Percentiles rank a stretch among this genome's conserved stretches.
Evolutionary conservation across 2,329 filamentous ascomycete species (phyloP).

Genomic region (Hysterium pulicare): DNA sequence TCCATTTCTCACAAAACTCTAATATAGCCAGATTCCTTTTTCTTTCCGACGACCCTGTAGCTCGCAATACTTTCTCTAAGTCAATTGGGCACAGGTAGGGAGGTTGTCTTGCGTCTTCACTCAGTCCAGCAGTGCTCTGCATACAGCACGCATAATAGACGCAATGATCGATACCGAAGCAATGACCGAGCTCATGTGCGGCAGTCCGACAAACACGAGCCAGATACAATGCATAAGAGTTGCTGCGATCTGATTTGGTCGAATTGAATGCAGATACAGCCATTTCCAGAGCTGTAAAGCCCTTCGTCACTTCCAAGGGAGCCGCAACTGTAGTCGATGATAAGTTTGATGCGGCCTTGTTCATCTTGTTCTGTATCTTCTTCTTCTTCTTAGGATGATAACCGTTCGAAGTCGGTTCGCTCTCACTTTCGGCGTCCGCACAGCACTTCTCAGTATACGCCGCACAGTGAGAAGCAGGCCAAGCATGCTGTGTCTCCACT

Average conservation of each 20-base stretch:
- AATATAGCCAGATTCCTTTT: slow-evolving; percentile 41
- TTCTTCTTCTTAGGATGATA: background rate
- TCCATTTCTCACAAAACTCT: slow-evolving; percentile 43
- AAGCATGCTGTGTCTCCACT: slow-evolving; percentile 53
- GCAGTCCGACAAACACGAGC: slow-evolving; percentile 56
- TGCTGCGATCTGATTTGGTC: slow-evolving; percentile 2
- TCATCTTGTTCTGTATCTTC: background rate
- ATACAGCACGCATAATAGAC: slow-evolving; percentile 63
- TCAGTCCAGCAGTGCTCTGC: slow-evolving; percentile 57
- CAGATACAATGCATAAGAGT: slow-evolving; percentile 53
- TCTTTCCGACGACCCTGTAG: slow-evolving; percentile 19
- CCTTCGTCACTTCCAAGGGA: too few relatives aligned
- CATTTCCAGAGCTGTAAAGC: too few relatives aligned
- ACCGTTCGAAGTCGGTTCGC: slow-evolving; percentile 8
- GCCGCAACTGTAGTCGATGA: too few relatives aligned
- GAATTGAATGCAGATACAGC: too few relatives aligned
- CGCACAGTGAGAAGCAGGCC: slow-evolving; percentile 63
- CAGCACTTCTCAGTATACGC: slow-evolving; percentile 46
- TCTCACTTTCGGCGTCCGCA: slow-evolving; percentile 18
- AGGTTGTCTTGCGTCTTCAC: slow-evolving; percentile 60
- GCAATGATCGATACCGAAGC: slow-evolving; percentile 64
- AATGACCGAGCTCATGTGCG: slow-evolving; percentile 65
- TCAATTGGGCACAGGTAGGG: slow-evolving; percentile 63
- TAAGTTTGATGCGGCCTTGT: background rate
- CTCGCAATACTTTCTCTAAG: slow-evolving; percentile 49